Evolutionary conservation across 2,329 filamentous ascomycete genomes (phyloP).

Genomic region (Sclerotinia minor): DNA sequence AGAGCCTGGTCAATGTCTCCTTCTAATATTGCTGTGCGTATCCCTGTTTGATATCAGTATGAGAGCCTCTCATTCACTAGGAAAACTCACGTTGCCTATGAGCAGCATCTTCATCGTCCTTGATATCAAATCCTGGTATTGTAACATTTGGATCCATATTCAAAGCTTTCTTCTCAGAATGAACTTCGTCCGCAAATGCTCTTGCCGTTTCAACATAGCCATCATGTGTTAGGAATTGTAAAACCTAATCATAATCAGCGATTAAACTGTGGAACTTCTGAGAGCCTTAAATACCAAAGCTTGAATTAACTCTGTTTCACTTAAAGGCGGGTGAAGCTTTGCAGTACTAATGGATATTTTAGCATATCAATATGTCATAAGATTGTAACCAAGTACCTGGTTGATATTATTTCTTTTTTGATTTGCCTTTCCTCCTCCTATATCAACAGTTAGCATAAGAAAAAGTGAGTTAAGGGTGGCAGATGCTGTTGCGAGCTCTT

Average conservation of each 20-base stretch:
- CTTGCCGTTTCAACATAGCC: conserved; percentile 92
- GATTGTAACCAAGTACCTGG: conserved; percentile 43
- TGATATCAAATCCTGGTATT: conserved; percentile 63
- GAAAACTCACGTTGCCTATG: conserved; percentile 75
- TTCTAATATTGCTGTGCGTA: conserved; percentile 81
- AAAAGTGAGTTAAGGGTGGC: background rate
- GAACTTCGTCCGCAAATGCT: conserved; percentile 82
- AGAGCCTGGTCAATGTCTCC: conserved; percentile 90
- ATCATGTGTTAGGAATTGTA: conserved; percentile 91
- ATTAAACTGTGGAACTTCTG: background rate
- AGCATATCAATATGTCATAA: background rate
- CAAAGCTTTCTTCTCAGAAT: conserved; percentile 69
- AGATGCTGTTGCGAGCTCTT: background rate
- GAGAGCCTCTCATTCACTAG: background rate
- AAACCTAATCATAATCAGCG: conserved; percentile 47
- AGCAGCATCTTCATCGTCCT: conserved; percentile 82
- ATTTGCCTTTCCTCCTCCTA: conserved; percentile 39
- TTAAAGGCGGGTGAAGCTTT: conserved; percentile 57
- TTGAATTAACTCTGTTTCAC: conserved; percentile 78
- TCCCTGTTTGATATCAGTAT: conserved; percentile 56
- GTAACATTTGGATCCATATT: conserved; percentile 55
- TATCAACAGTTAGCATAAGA: conserved; percentile 12
- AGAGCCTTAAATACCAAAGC: conserved; percentile 58
- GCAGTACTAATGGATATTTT: conserved; percentile 41
- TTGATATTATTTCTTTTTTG: conserved; percentile 52